These are phyloP conservation scores for Saccharomyces hybrid DNA, from an alignment of 1,139 yeast species.

Conservation along the genomic window DNA sequence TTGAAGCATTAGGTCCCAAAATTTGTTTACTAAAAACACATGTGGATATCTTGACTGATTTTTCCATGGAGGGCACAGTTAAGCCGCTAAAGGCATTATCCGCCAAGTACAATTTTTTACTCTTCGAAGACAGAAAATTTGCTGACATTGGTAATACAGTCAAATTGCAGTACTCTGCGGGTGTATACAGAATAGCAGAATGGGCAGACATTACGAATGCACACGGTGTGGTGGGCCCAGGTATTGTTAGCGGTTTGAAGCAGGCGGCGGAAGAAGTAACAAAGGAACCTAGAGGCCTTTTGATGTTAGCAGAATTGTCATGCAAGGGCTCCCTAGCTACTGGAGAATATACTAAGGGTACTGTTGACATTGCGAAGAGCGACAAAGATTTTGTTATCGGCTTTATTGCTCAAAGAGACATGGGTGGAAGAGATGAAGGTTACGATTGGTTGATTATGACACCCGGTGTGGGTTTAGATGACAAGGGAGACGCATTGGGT, in stretches of 20 bases:
- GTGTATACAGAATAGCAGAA: conserved; percentile 77
- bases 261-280: conserved; percentile 74
- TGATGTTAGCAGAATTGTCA: conserved; percentile 94
- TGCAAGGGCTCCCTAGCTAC: conserved; percentile 89
- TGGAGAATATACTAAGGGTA: conserved; percentile 80
- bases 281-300: conserved; percentile 67
- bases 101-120: conserved; percentile 71
- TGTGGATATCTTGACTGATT: conserved; percentile 86
- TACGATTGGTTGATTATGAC: conserved; percentile 96
- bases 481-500: conserved; percentile 93
- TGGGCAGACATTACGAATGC: conserved; percentile 99
- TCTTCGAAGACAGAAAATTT: conserved; percentile 94
- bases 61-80: conserved; percentile 71
- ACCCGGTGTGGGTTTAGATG: conserved; percentile 97
- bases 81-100: conserved; percentile 65
- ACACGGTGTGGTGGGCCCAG: conserved; percentile 94
- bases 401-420: conserved; percentile 85
- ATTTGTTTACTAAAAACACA: conserved; percentile 93
- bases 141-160: conserved; percentile 99
- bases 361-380: conserved; percentile 82
- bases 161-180: conserved; percentile 85
- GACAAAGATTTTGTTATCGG: conserved; percentile 92
- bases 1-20: conserved; percentile 81
- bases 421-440: conserved; percentile 77
- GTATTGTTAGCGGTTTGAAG: conserved; percentile 81